These are phyloP conservation scores for Dichotomopilus funicola DNA, from an alignment of 2,329 filamentous ascomycete species.

Conservation along the genomic window DNA sequence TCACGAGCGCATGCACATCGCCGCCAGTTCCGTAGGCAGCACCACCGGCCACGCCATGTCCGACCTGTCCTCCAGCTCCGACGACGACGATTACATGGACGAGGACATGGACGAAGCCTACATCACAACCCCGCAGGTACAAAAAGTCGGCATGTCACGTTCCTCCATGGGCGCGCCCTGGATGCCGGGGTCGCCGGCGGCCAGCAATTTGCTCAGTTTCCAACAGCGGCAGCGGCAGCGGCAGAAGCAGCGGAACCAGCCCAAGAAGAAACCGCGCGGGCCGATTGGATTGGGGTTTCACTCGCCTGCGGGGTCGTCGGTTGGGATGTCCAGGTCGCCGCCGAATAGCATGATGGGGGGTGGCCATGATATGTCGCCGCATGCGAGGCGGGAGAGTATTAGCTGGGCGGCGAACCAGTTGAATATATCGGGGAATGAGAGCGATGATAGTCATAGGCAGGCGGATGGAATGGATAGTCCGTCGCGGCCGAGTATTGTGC, in stretches of 20 bases:
- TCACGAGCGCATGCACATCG: conserved; percentile 64
- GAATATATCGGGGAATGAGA: conserved; percentile 75
- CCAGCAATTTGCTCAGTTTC: conserved; percentile 77
- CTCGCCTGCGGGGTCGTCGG: conserved; percentile 32
- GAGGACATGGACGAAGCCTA: conserved; percentile 75
- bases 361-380: conserved; percentile 32
- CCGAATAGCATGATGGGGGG: conserved; percentile 39
- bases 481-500: conserved; percentile 59
- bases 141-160: conserved; percentile 48
- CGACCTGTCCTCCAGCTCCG: conserved; percentile 69
- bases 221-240: conserved; percentile 67
- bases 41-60: conserved; percentile 66
- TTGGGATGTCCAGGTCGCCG: conserved; percentile 60
- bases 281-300: conserved; percentile 47
- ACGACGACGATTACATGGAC: conserved; percentile 64
- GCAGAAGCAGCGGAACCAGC: conserved; percentile 63
- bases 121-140: conserved; percentile 73
- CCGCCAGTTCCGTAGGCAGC: conserved; percentile 70
- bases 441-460: conserved; percentile 57
- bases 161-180: conserved; percentile 53
- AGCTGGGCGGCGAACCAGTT: conserved; percentile 86
- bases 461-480: conserved; percentile 40
- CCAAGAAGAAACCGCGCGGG: conserved; percentile 46
- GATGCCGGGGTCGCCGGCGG: conserved; percentile 62
- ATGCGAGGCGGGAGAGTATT: conserved; percentile 75